Base-by-base conservation (phyloP, 192 early-diverging fungal species). In the Spizellomyces punctatus region DNA sequence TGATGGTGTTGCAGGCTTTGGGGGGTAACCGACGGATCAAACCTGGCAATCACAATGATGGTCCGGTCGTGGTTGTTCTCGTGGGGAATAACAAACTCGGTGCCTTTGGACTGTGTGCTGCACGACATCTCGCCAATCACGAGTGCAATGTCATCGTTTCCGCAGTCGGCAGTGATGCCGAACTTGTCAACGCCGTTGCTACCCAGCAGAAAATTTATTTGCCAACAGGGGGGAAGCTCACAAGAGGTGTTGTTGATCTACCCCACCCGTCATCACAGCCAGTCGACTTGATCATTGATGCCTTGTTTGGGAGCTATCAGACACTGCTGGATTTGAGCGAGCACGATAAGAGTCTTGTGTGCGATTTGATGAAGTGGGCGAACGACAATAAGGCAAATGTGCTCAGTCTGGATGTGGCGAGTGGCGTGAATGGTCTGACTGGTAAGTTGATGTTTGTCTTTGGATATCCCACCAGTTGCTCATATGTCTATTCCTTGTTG, bases 81-180 rank as follows among this genome's bases (percentile, higher is more conserved):
- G 83, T 82, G 8, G 93, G 93, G 10, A 92, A 93, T 74, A 91
- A 91, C 75, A 84, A 84, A 19, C 81, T 82, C 44, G 93, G 93
- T 10, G 79, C 88, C 2, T 92, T 87, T 78, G 89, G 89, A 9
- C 77, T 94, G 12, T 83, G 82, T 58, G 85, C 89, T 3, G 91
- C 89, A 6, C 77, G 92, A 9, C 93, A 94, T 78, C 73, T 94
- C 56, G 87, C 89, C 10, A 94, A 94, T 71, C 91, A 90, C 71
- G 89, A 89, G 41, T 89, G 90, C 69, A 77, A 85, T 42, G 92
- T 92, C 10, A 69, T 84, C 4, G 86, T 88, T 9, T 74, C 49
- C 10, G 66, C 82, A 22, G 77, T 84, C 57, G 82, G 81, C 14
- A 48, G 54, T 16, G 82, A 84, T 42, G 73, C 69, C 8, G 78